These are phyloP conservation scores for Fusarium subtropicale DNA, from an alignment of 2,329 filamentous ascomycete species.

Conservation along the genomic window DNA sequence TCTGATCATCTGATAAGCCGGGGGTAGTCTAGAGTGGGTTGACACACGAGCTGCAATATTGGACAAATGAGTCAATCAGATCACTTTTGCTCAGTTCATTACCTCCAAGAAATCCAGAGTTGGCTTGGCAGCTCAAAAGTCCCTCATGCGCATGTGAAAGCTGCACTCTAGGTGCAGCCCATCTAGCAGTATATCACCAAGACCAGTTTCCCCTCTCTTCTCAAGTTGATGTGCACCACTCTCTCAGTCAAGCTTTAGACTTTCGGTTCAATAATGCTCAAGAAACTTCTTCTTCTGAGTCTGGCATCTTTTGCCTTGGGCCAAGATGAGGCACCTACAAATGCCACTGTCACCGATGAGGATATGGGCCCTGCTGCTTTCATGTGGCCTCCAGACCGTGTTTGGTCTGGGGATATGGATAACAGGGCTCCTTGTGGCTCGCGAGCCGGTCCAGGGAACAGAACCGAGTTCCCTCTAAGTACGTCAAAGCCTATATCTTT, in stretches of 20 bases:
- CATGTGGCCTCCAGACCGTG: conserved; percentile 69
- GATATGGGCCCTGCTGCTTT: conserved; percentile 68
- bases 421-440: conserved; percentile 70
- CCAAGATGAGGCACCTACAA: conserved; percentile 26
- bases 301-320: conserved; percentile 18
- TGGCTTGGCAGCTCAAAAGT: conserved; percentile 30
- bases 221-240: background rate
- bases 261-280: conserved; percentile 9
- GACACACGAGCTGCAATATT: conserved; percentile 6
- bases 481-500: background rate
- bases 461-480: conserved; percentile 69
- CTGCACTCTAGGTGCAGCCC: background rate
- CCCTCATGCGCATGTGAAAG: conserved; percentile 3
- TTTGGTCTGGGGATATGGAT: conserved; percentile 65
- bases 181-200: conserved; percentile 29
- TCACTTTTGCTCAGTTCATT: background rate
- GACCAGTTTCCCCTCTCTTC: conserved; percentile 11
- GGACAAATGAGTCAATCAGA: conserved; percentile 6
- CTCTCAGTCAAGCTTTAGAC: background rate
- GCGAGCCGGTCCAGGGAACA: conserved; percentile 57
- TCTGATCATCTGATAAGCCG: conserved; percentile 47
- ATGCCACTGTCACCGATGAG: conserved; percentile 34
- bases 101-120: background rate
- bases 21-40: background rate
- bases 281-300: conserved; percentile 19